phyloP scores from a whole-genome alignment of 768 basidiomycete genomes.

The Mycena pura region DNA sequence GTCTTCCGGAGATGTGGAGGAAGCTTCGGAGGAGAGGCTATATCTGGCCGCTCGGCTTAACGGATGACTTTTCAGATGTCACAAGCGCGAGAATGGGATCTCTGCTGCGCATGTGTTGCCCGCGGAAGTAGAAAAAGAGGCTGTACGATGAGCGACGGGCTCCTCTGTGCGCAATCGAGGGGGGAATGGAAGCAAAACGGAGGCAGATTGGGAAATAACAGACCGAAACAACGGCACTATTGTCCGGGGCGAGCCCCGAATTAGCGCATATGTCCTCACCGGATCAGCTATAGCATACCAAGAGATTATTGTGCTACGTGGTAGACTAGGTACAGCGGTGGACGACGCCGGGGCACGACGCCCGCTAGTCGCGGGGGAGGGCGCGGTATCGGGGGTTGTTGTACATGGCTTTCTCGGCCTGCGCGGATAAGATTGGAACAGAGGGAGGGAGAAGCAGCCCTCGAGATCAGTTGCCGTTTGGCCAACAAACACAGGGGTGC shows the following conservation, averaged over 20 bases:
- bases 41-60: too few species aligned
- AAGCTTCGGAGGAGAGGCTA: constrained; percentile 1
- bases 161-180: background rate
- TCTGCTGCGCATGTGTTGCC: background rate
- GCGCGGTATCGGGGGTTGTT: constrained; percentile 76
- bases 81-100: too few species aligned
- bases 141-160: background rate
- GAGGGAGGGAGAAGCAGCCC: constrained; percentile 23
- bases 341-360: too few species aligned
- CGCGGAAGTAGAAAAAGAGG: background rate
- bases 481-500: constrained; percentile 39
- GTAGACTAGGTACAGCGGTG: too few species aligned
- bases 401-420: constrained; percentile 90
- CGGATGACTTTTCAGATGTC: too few species aligned
- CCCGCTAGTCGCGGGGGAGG: background rate
- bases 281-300: background rate
- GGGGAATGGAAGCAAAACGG: constrained; percentile 20
- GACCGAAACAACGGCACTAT: constrained; percentile 16
- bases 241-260: background rate
- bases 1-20: too few species aligned
- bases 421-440: constrained; percentile 26
- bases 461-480: constrained; percentile 21
- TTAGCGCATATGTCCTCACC: background rate
- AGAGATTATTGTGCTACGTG: background rate
- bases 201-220: constrained; percentile 7